A percentile compares a stretch with the other conserved stretches of the same genome.
Evolutionary conservation across 805 yeast genomes (phyloP).

Genomic region (Wickerhamomyces bisporus): DNA sequence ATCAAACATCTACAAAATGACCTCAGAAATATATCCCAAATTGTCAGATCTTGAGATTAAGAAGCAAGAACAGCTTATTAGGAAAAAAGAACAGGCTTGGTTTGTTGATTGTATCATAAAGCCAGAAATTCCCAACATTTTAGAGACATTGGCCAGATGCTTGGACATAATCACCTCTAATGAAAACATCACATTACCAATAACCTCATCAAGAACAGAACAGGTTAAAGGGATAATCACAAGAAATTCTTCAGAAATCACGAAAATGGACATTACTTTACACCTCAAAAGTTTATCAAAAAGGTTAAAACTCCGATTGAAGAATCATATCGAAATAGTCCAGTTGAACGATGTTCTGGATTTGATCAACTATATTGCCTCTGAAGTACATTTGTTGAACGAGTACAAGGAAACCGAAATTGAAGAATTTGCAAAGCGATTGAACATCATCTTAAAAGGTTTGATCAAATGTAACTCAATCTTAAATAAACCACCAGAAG

Average conservation of each 20-base stretch:
- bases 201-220: slow-evolving; percentile 50
- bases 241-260: slow-evolving; percentile 48
- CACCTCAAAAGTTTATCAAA: slow-evolving; percentile 36
- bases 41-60: slow-evolving; percentile 17
- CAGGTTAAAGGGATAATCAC: slow-evolving; percentile 55
- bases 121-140: slow-evolving; percentile 43
- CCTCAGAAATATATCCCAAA: slow-evolving; percentile 29
- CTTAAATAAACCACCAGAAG: slow-evolving; percentile 48
- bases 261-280: slow-evolving; percentile 39
- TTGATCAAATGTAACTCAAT: slow-evolving; percentile 28
- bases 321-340: slow-evolving; percentile 19
- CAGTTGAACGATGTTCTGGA: background rate
- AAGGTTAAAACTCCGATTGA: slow-evolving; percentile 34
- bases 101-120: slow-evolving; percentile 40
- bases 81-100: slow-evolving; percentile 37
- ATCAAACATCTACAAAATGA: slow-evolving; percentile 16
- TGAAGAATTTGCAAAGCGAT: slow-evolving; percentile 8
- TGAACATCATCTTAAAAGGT: slow-evolving; percentile 19
- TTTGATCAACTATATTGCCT: slow-evolving; percentile 20
- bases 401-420: slow-evolving; percentile 23
- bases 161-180: slow-evolving; percentile 33
- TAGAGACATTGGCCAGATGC: slow-evolving; percentile 39
- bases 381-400: slow-evolving; percentile 27
- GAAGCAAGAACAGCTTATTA: slow-evolving; percentile 4
- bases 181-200: slow-evolving; percentile 48